Percentiles rank a stretch among this genome's conserved stretches.
Conservation (phyloP, 805 yeast species). For the Kodamaea kaohsiungensis region DNA sequence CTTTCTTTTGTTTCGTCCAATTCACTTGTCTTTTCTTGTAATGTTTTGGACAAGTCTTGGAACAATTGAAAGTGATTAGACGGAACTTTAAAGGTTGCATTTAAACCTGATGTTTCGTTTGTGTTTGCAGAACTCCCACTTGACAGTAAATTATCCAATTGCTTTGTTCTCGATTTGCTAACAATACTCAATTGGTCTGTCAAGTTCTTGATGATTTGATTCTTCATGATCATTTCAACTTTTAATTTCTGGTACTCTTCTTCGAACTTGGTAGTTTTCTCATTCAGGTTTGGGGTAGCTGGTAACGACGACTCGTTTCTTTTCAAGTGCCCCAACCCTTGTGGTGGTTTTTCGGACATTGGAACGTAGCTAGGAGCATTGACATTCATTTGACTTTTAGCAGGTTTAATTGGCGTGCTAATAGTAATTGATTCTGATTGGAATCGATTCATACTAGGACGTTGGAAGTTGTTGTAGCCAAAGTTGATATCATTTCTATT, state of each 20-base stretch:
- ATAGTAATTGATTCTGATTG: neutral
- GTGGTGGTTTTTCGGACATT: neutral
- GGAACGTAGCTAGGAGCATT: conserved; percentile 36
- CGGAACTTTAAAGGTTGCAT: conserved; percentile 37
- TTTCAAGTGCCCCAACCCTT: neutral
- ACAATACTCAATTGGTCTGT: conserved; percentile 31
- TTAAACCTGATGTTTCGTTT: conserved; percentile 9
- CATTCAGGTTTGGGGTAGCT: conserved; percentile 19
- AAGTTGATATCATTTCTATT: neutral
- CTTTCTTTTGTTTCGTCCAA: conserved; percentile 60
- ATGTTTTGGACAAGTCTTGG: conserved; percentile 46
- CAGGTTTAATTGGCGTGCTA: neutral
- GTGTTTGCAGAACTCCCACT: neutral
- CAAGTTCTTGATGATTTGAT: conserved; percentile 40
- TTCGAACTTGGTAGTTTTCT: neutral
- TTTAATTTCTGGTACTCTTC: conserved; percentile 34
- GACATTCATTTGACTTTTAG: conserved; percentile 19
- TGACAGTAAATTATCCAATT: conserved; percentile 10
- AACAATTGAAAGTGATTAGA: conserved; percentile 47
- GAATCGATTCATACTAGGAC: neutral
- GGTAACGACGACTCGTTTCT: conserved; percentile 2
- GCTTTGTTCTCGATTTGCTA: conserved; percentile 13
- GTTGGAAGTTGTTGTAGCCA: neutral
- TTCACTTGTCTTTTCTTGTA: conserved; percentile 48
- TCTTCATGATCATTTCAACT: conserved; percentile 56